These are phyloP conservation scores for Candida boidinii DNA, from an alignment of 805 yeast genomes.

Conservation along the genomic window DNA sequence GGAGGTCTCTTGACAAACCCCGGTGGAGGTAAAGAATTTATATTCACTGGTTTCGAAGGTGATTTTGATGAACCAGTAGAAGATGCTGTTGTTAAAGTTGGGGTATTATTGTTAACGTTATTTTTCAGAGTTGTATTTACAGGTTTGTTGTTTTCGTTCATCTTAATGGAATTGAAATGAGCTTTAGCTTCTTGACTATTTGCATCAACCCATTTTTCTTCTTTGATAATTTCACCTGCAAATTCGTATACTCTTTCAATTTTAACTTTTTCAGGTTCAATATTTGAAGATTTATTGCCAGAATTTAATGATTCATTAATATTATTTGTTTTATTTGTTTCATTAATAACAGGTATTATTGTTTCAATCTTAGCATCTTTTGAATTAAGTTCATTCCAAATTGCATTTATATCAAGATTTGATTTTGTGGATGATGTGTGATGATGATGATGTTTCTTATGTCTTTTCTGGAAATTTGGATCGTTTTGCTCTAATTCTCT, in stretches of 20 bases:
- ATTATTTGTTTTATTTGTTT: neutral
- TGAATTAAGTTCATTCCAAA: slow-evolving; percentile 47
- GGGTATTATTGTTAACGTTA: no score
- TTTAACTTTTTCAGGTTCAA: slow-evolving; percentile 44
- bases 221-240: slow-evolving; percentile 79
- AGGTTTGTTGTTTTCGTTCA: slow-evolving; percentile 12
- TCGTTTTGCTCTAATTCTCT: slow-evolving; percentile 32
- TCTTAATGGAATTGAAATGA: slow-evolving; percentile 49
- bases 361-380: slow-evolving; percentile 2
- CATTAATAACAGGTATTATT: neutral
- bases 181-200: slow-evolving; percentile 85
- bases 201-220: slow-evolving; percentile 67
- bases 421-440: slow-evolving; percentile 6
- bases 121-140: no score
- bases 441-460: no score
- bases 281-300: no score
- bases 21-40: neutral
- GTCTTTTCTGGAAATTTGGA: slow-evolving; percentile 12
- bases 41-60: slow-evolving; percentile 1
- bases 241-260: slow-evolving; percentile 76
- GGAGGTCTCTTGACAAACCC: slow-evolving; percentile 21
- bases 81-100: slow-evolving; percentile 1
- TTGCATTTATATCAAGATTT: slow-evolving; percentile 34
- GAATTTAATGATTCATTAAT: no score
- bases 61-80: neutral